These are phyloP conservation scores for Ceratocystis cubensis DNA, from an alignment of 2,329 filamentous ascomycete species.

Conservation along the genomic window DNA sequence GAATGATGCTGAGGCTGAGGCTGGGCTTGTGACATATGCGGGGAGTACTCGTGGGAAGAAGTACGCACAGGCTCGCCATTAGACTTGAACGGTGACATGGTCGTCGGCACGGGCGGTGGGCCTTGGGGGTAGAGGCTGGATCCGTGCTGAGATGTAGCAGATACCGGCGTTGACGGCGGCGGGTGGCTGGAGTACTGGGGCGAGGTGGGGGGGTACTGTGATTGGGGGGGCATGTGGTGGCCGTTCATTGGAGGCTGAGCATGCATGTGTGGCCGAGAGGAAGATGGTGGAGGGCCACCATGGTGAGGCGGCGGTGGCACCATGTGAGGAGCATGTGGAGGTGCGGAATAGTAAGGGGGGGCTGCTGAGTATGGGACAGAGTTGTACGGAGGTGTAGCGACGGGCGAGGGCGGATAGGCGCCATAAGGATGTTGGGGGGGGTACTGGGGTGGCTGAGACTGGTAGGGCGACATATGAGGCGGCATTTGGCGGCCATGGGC, in stretches of 20 bases:
- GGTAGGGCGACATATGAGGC: constrained; percentile 27
- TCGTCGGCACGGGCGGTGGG: constrained; percentile 15
- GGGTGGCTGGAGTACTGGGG: constrained; percentile 24
- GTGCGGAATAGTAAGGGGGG: constrained; percentile 25
- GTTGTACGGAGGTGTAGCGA: constrained; percentile 40
- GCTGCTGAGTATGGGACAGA: constrained; percentile 31
- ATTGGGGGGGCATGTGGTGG: constrained; percentile 26
- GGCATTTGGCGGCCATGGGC: constrained; percentile 24
- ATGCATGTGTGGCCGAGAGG: constrained; percentile 20
- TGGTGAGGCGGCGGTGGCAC: constrained; percentile 24
- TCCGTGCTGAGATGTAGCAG: constrained; percentile 23
- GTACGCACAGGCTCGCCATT: constrained; percentile 17
- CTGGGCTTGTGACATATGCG: constrained; percentile 30
- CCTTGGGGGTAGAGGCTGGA: constrained; percentile 19
- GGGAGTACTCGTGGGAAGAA: constrained; percentile 29
- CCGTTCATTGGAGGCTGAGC: constrained; percentile 26
- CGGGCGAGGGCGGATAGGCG: constrained; percentile 35
- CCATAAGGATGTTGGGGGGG: constrained; percentile 29
- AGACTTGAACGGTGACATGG: constrained; percentile 20
- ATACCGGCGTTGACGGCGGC: constrained; percentile 26
- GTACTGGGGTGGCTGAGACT: constrained; percentile 27
- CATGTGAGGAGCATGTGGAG: constrained; percentile 25
- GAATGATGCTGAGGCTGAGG: constrained; percentile 22
- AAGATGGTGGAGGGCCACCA: constrained; percentile 3
- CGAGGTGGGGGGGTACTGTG: constrained; percentile 27